Percentiles rank a stretch among this genome's conserved stretches.
Conservation (phyloP, 2,329 filamentous ascomycete genomes). For the Penicillium brasilianum region DNA sequence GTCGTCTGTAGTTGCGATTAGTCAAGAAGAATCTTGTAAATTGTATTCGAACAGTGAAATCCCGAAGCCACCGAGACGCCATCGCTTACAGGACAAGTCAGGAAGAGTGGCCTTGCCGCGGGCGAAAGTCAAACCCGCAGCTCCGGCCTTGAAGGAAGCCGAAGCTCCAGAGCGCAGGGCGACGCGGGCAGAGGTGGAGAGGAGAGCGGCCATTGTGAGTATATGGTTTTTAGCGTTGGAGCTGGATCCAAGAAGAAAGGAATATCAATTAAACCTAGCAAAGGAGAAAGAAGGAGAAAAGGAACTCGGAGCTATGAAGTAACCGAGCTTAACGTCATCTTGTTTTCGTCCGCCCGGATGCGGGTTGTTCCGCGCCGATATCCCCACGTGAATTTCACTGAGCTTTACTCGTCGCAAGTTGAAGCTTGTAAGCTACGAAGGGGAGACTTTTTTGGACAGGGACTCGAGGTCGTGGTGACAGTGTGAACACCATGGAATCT, state of each 20-base stretch:
- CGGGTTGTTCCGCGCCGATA: conserved; percentile 20
- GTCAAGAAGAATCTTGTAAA: background rate
- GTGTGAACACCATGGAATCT: conserved; percentile 37
- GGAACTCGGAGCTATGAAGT: conserved; percentile 30
- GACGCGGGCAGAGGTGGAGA: conserved; percentile 74
- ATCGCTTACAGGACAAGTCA: conserved; percentile 74
- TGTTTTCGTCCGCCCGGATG: conserved; percentile 29
- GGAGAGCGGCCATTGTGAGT: conserved; percentile 72
- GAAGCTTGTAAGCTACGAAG: conserved; percentile 13
- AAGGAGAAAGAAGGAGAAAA: conserved; percentile 16
- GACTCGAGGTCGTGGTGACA: conserved; percentile 5
- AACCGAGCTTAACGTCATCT: conserved; percentile 35
- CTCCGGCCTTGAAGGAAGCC: conserved; percentile 59
- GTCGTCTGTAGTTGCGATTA: conserved; percentile 68
- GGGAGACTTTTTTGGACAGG: conserved; percentile 1
- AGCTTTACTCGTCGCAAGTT: conserved; percentile 12
- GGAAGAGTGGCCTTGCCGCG: conserved; percentile 92
- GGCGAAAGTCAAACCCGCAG: conserved; percentile 76
- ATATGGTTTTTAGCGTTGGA: conserved; percentile 6
- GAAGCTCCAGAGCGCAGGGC: conserved; percentile 70
- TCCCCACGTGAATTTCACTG: conserved; percentile 30
- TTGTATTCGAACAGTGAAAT: too few species aligned
- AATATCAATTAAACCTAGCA: conserved; percentile 16
- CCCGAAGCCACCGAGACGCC: background rate
- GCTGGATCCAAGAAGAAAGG: background rate